A percentile compares a stretch with the other conserved stretches of the same genome.
phyloP scores from a whole-genome alignment of 179 eudicot genomes.

The Spergularia azorica region DNA sequence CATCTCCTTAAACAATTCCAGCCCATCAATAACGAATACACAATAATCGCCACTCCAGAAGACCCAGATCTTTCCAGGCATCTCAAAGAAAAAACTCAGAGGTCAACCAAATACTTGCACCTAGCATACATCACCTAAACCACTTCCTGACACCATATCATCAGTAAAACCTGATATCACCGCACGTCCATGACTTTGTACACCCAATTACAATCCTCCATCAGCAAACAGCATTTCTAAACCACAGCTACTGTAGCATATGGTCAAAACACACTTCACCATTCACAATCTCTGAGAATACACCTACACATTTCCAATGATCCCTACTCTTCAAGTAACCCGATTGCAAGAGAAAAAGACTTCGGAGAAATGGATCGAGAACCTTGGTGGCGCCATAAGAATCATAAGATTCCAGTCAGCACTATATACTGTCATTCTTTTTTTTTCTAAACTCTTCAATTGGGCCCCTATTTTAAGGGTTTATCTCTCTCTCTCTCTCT shows the following conservation, averaged over 20 bases:
- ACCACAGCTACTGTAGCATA: slow-evolving; percentile 69
- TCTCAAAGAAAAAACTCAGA: slow-evolving; percentile 49
- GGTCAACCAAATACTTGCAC: slow-evolving; percentile 63
- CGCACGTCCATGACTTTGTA: slow-evolving; percentile 38
- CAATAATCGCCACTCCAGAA: no score
- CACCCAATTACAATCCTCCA: slow-evolving; percentile 35
- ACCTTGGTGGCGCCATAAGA: slow-evolving; percentile 22
- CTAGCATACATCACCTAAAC: slow-evolving; percentile 82
- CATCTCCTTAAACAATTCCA: slow-evolving; percentile 75
- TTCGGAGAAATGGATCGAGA: not conserved
- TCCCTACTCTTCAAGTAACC: slow-evolving; percentile 63
- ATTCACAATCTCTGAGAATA: slow-evolving; percentile 50
- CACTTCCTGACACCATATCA: slow-evolving; percentile 83
- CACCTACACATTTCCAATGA: slow-evolving; percentile 36
- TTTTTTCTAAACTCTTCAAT: no score
- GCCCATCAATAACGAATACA: no score
- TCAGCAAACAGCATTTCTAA: slow-evolving; percentile 59
- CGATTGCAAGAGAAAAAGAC: slow-evolving; percentile 36
- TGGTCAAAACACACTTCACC: slow-evolving; percentile 44
- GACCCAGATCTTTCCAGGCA: slow-evolving; percentile 74
- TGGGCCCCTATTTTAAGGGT: no score
- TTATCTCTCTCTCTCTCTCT: not conserved
- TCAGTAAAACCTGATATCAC: slow-evolving; percentile 57
- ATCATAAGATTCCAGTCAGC: no score
- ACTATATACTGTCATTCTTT: no score